Conservation (phyloP, 352 stramenopile genomes). For the Pythium scleroteichum region DNA sequence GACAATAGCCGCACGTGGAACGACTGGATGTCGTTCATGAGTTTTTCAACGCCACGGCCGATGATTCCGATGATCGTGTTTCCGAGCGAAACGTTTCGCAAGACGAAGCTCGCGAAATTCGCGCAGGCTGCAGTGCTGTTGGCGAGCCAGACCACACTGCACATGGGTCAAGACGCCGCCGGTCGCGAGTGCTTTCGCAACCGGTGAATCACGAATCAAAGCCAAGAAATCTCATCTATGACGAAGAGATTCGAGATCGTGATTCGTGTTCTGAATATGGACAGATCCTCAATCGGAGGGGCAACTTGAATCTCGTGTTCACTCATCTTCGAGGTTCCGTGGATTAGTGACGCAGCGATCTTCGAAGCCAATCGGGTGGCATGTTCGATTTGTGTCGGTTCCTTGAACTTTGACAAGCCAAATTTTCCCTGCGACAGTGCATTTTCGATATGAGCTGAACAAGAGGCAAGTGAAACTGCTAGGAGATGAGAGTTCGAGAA, state of each 20-base stretch:
- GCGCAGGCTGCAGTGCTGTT: constrained; percentile 16
- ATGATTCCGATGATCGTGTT: constrained; percentile 16
- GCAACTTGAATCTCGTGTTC: no score
- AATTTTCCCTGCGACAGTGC: not conserved
- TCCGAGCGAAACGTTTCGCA: constrained; percentile 1
- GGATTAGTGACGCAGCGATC: not conserved
- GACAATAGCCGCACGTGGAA: constrained; percentile 19
- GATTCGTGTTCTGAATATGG: no score
- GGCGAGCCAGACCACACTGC: constrained; percentile 17
- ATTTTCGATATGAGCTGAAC: no score
- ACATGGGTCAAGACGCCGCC: no score
- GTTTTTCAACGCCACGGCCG: constrained; percentile 8
- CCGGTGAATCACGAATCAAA: no score
- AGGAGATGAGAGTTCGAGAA: not conserved
- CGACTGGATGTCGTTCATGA: constrained; percentile 26
- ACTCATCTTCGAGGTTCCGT: not conserved
- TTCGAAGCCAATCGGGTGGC: not conserved
- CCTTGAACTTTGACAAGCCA: constrained; percentile 2
- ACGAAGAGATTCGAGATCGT: no score
- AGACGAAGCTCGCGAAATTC: constrained; percentile 16
- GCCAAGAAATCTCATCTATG: no score
- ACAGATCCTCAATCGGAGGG: no score
- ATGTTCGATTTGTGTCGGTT: not conserved
- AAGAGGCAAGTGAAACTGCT: no score
- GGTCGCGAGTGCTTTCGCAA: no score